Percentiles rank a stretch among this genome's conserved stretches.
Evolutionary conservation across 192 early-diverging fungal species (phyloP).

Genomic region (Coemansia asiatica): DNA sequence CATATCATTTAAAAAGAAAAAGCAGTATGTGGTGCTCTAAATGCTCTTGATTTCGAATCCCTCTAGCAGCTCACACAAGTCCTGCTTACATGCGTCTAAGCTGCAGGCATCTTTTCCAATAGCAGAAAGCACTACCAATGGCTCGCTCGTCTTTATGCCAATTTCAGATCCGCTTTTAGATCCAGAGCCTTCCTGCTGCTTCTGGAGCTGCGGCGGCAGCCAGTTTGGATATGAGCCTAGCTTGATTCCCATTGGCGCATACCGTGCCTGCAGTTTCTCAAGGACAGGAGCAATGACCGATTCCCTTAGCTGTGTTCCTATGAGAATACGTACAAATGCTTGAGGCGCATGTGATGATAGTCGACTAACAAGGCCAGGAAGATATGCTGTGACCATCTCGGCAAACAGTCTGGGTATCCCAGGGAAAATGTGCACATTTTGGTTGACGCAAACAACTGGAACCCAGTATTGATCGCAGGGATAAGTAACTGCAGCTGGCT

Average conservation of each 20-base stretch:
- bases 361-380: slow-evolving; percentile 19
- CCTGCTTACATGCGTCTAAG: slow-evolving; percentile 7
- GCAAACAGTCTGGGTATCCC: slow-evolving; percentile 69
- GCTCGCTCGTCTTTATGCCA: background rate
- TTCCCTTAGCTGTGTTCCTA: slow-evolving; percentile 25
- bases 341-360: background rate
- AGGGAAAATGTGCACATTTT: slow-evolving; percentile 68
- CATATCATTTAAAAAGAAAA: background rate
- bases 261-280: slow-evolving; percentile 21
- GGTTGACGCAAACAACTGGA: slow-evolving; percentile 61
- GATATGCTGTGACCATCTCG: slow-evolving; percentile 24
- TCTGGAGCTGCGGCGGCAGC: slow-evolving; percentile 2
- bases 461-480: slow-evolving; percentile 65
- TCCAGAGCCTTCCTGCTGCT: background rate
- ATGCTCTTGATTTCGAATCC: slow-evolving; percentile 5
- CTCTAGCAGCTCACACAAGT: slow-evolving; percentile 15
- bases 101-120: background rate
- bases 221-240: slow-evolving; percentile 48
- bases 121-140: background rate
- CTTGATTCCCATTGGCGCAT: slow-evolving; percentile 14
- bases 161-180: background rate
- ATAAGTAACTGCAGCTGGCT: slow-evolving; percentile 34
- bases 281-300: slow-evolving; percentile 33
- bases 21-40: background rate
- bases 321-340: slow-evolving; percentile 14